Conservation (phyloP, 441 rosid genomes). For the Eruca vesicaria region DNA sequence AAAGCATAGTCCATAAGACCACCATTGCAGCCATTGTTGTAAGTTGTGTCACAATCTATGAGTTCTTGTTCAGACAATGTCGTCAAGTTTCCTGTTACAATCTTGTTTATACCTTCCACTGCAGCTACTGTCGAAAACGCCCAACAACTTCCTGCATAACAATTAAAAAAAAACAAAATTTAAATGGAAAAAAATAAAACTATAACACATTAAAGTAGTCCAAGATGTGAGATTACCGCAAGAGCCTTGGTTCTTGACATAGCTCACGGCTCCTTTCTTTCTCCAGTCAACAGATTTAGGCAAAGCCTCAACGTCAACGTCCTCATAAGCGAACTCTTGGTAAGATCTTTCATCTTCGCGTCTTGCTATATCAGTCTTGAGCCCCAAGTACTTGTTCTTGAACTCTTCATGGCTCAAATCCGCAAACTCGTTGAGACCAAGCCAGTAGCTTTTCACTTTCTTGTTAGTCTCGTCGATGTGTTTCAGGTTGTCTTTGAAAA, state of each 20-base stretch:
- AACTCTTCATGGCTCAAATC: constrained; percentile 86
- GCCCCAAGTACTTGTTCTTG: constrained; percentile 65
- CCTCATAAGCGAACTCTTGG: constrained; percentile 47
- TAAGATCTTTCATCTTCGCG: constrained; percentile 35
- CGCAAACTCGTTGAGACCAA: constrained; percentile 77
- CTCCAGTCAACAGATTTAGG: constrained; percentile 94
- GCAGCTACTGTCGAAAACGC: constrained; percentile 76
- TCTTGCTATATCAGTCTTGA: constrained; percentile 40
- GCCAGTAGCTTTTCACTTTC: constrained; percentile 73
- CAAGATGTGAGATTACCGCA: constrained; percentile 48
- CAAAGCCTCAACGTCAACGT: constrained; percentile 46
- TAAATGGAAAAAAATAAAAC: neutral
- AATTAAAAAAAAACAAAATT: neutral
- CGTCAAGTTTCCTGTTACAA: constrained; percentile 57
- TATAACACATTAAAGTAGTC: neutral
- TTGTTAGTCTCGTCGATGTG: constrained; percentile 85
- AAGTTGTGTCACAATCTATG: constrained; percentile 57
- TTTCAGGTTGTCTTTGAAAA: constrained; percentile 74
- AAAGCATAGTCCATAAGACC: constrained; percentile 74
- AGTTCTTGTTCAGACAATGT: constrained; percentile 67
- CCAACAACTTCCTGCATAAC: constrained; percentile 63
- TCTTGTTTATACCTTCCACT: constrained; percentile 66
- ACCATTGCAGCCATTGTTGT: constrained; percentile 69
- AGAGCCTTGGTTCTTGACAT: constrained; percentile 90
- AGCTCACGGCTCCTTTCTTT: constrained; percentile 82